Evolutionary conservation across 2,329 filamentous ascomycete species (phyloP).

Genomic region (Fusarium burgessii): DNA sequence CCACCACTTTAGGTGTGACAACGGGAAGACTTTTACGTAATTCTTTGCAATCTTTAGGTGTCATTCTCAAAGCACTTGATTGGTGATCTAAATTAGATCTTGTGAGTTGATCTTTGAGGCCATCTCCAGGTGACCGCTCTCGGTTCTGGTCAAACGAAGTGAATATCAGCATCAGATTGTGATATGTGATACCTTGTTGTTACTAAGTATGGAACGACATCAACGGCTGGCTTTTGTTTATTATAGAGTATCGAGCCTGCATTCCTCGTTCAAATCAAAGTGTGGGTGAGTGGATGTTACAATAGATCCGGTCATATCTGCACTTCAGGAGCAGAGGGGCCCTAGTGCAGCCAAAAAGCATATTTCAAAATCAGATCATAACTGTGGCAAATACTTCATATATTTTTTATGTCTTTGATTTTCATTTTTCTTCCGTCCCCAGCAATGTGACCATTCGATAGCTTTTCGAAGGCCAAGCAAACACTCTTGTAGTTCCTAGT

Average conservation of each 20-base stretch:
- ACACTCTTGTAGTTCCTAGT: fast-evolving
- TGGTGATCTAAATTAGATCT: not conserved
- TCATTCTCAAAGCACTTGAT: not conserved
- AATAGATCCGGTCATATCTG: not conserved
- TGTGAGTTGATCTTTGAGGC: not conserved
- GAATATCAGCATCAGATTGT: not conserved
- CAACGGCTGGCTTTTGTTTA: constrained; percentile 1
- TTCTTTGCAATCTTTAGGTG: not conserved
- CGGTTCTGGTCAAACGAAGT: not conserved
- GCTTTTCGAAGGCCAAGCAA: not conserved
- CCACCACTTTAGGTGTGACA: not conserved
- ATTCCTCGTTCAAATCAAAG: not conserved
- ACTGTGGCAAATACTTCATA: not conserved
- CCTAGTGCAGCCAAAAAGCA: not conserved
- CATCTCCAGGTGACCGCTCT: not conserved
- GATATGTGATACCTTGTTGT: not conserved
- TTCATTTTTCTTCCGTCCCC: too few relatives aligned
- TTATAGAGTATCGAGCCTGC: not conserved
- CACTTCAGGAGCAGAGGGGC: not conserved
- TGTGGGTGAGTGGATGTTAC: not conserved
- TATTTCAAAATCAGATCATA: not conserved
- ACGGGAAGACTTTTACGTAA: not conserved
- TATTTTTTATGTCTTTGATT: not conserved
- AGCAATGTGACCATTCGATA: fast-evolving
- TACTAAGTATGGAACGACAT: constrained; percentile 20